phyloP scores from a whole-genome alignment of 208 protist genomes.

The Trypanosoma caninum region DNA sequence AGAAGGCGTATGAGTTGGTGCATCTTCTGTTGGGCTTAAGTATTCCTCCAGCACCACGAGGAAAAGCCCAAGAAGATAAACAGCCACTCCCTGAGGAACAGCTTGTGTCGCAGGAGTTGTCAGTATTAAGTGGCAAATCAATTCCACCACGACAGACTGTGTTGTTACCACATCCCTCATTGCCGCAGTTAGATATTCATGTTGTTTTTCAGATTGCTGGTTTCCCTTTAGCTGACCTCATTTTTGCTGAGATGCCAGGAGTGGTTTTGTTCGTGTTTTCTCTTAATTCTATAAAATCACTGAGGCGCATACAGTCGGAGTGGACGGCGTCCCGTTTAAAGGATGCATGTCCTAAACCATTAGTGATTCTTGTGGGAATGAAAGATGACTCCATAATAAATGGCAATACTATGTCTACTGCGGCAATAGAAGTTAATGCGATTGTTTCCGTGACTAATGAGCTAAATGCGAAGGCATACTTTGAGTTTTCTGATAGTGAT shows the following conservation, averaged over 20 bases:
- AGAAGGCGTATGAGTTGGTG: slow-evolving; percentile 37
- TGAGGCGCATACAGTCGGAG: not conserved
- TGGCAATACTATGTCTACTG: not conserved
- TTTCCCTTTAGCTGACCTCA: not conserved
- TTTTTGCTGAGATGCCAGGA: not conserved
- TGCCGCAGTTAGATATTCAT: slow-evolving; percentile 46
- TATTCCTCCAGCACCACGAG: slow-evolving; percentile 17
- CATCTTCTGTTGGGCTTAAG: slow-evolving; percentile 33
- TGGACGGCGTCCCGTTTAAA: not conserved
- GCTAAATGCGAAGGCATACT: slow-evolving; percentile 39
- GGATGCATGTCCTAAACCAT: not conserved
- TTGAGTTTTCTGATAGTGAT: slow-evolving; percentile 19
- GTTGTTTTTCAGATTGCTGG: slow-evolving; percentile 29
- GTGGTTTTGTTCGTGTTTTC: slow-evolving; percentile 7
- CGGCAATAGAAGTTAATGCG: slow-evolving; percentile 11
- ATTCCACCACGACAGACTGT: slow-evolving; percentile 5
- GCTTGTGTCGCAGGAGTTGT: not conserved
- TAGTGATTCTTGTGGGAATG: slow-evolving; percentile 12
- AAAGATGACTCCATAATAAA: too few species aligned
- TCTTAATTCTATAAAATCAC: not conserved
- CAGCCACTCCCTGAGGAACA: not conserved
- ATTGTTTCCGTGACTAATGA: slow-evolving; percentile 33
- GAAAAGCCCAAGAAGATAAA: not conserved
- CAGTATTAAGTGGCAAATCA: slow-evolving; percentile 8
- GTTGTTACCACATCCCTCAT: slow-evolving; percentile 40